Base-by-base conservation (phyloP, 1,139 yeast genomes). In the Eremothecium cymbalariae region DNA sequence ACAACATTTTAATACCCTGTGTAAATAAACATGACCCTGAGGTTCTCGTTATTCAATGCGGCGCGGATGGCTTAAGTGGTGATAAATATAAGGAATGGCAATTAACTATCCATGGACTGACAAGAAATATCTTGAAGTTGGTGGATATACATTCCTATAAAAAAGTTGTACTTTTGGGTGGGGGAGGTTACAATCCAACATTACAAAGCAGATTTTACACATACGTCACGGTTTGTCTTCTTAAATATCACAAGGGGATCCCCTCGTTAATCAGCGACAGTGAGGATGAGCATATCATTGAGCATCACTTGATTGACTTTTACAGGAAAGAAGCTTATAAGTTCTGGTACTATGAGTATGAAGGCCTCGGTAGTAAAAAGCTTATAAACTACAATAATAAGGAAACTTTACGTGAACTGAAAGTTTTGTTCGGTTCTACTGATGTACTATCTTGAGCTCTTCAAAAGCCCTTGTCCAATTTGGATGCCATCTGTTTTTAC, bases 81-180 rank as follows among this genome's bases (percentile, higher is more conserved):
- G 86, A 79, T 50, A 68, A 67, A 18, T 71, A 68, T 41, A 61
- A 64, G 16, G 82, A 79, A 48, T 82, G 90, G 93, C 80, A 79
- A 51, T 53, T 82, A 37, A 67, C 80, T 0, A 65, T 75, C 4
- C 52, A 57, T 28, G 83, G 81, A 0, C 63, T 68, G 19, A 66
- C 70, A 0, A 27, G 46, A 1, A 60, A 56, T 2, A 56, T 80
- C 1, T 35, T 54, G 8, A 32, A 45, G 4, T 34, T 73, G 0
- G 36, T 75, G 2, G 44, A 51, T 2, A 18, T 29, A 3, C 34
- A 63, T 46, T 49, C 47, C 28, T 9, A 44, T 18, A 29, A 66
- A 45, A 58, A 74, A 40, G 43, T 56, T 0, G 47, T 81, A 35
- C 43, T 81, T 6, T 60, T 81, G 1, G 90, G 93, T 1, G 93